phyloP scores from a whole-genome alignment of 495 filamentous ascomycete species.

The Xylaria venustula region DNA sequence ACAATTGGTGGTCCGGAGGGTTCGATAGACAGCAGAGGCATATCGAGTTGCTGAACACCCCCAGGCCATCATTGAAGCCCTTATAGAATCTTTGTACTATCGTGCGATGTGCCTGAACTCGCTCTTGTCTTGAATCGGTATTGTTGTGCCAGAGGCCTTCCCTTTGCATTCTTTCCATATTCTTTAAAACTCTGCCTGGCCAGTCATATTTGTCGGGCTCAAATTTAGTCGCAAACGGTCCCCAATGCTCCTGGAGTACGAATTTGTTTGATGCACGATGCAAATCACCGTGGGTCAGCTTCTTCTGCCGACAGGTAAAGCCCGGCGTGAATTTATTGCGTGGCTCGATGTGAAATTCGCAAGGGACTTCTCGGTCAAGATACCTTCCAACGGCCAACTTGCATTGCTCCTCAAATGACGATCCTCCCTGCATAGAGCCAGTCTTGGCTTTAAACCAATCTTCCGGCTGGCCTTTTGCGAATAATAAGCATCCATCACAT shows the following conservation, averaged over 20 bases:
- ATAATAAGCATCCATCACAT: neutral
- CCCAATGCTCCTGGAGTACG: neutral
- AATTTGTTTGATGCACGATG: neutral
- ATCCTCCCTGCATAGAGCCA: neutral
- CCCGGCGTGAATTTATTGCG: neutral
- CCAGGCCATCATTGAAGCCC: neutral
- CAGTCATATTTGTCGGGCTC: neutral
- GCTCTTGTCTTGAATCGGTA: neutral
- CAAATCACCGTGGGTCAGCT: neutral
- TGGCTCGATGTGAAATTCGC: neutral
- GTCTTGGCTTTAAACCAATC: neutral
- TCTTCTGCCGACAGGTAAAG: neutral
- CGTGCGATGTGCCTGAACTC: neutral
- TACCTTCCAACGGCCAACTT: neutral
- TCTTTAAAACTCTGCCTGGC: neutral
- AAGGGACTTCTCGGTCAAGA: neutral
- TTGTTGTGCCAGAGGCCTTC: neutral
- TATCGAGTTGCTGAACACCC: conserved; percentile 15
- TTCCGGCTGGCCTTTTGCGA: neutral
- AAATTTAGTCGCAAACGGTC: neutral
- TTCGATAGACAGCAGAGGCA: conserved; percentile 41
- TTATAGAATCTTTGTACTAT: neutral
- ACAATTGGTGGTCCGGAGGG: conserved; percentile 13
- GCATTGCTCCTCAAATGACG: neutral
- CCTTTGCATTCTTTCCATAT: neutral